These are phyloP conservation scores for Psilocybe tampanensis DNA, from an alignment of 768 basidiomycete species.

Conservation along the genomic window DNA sequence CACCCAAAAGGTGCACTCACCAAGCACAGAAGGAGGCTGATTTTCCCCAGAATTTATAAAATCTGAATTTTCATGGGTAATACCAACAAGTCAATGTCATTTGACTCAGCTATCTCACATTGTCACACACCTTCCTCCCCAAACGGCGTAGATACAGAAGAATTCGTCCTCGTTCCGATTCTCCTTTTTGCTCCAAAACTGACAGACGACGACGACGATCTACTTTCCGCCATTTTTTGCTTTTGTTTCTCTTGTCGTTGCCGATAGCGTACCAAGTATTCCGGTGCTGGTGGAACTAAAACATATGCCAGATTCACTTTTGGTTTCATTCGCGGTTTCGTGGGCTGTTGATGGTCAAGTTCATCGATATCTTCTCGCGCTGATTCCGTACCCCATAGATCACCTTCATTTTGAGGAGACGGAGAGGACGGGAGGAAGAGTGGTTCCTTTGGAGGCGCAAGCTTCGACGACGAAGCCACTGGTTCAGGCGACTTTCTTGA, in stretches of 20 bases:
- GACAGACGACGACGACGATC: neutral
- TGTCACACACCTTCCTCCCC: conserved; percentile 26
- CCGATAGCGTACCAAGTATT: conserved; percentile 25
- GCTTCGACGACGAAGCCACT: conserved; percentile 2
- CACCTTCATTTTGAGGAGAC: conserved; percentile 15
- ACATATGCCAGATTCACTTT: conserved; percentile 24
- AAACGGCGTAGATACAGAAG: conserved; percentile 12
- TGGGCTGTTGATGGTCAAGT: neutral
- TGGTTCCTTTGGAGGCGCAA: conserved; percentile 30
- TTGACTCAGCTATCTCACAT: conserved; percentile 9
- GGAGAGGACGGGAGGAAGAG: conserved; percentile 51
- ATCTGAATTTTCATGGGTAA: conserved; percentile 9
- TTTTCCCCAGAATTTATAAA: conserved; percentile 14
- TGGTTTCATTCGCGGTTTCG: neutral
- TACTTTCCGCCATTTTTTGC: conserved; percentile 1
- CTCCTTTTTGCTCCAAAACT: conserved; percentile 1
- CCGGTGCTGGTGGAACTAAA: conserved; percentile 33
- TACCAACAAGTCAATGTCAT: conserved; percentile 1
- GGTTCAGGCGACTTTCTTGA: neutral
- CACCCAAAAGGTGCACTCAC: conserved; percentile 19
- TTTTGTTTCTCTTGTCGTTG: conserved; percentile 7
- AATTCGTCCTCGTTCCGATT: neutral
- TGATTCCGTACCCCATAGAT: neutral
- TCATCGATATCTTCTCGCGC: neutral
- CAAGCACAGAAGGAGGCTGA: conserved; percentile 12